Conservation (phyloP, 2,329 filamentous ascomycete species). For the Neoascochyta sp. region DNA sequence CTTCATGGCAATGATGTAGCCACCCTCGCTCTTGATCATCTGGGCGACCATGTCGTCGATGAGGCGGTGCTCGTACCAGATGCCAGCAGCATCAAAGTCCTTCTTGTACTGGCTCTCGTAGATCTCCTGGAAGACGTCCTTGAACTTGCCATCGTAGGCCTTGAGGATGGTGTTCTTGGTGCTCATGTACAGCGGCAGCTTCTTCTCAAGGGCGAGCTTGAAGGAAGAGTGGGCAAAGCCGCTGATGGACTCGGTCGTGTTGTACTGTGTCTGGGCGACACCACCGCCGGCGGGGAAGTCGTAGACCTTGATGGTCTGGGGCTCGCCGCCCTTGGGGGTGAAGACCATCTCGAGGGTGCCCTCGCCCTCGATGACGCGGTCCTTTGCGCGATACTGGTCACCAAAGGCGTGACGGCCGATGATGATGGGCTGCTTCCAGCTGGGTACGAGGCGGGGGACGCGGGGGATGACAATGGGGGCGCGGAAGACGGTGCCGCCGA, state of each 20-base stretch:
- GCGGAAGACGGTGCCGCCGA: constrained; percentile 95
- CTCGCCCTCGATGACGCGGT: constrained; percentile 74
- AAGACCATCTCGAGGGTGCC: constrained; percentile 94
- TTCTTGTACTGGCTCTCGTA: constrained; percentile 84
- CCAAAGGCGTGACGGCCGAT: constrained; percentile 98
- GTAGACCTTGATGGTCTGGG: constrained; percentile 84
- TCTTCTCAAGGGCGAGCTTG: constrained; percentile 87
- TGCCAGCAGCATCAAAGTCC: constrained; percentile 83
- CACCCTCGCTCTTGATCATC: constrained; percentile 98
- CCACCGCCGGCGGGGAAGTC: constrained; percentile 83
- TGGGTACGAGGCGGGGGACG: constrained; percentile 88
- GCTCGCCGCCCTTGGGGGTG: constrained; percentile 76
- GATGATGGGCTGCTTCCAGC: constrained; percentile 99
- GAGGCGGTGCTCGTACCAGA: constrained; percentile 99
- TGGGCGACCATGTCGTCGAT: constrained; percentile 99
- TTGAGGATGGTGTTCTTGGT: constrained; percentile 99
- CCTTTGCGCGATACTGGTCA: constrained; percentile 97
- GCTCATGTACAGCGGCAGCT: constrained; percentile 96
- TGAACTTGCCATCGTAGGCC: constrained; percentile 97
- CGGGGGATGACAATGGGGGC: constrained; percentile 95
- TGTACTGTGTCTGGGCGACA: constrained; percentile 94
- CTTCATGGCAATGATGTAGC: constrained; percentile 97
- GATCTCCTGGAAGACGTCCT: constrained; percentile 98
- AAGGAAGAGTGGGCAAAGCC: constrained; percentile 96
- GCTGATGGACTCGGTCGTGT: constrained; percentile 90